A percentile compares a stretch with the other conserved stretches of the same genome.
Evolutionary conservation across 2,329 filamentous ascomycete genomes (phyloP).

Genomic region (Pseudogymnoascus sp.): DNA sequence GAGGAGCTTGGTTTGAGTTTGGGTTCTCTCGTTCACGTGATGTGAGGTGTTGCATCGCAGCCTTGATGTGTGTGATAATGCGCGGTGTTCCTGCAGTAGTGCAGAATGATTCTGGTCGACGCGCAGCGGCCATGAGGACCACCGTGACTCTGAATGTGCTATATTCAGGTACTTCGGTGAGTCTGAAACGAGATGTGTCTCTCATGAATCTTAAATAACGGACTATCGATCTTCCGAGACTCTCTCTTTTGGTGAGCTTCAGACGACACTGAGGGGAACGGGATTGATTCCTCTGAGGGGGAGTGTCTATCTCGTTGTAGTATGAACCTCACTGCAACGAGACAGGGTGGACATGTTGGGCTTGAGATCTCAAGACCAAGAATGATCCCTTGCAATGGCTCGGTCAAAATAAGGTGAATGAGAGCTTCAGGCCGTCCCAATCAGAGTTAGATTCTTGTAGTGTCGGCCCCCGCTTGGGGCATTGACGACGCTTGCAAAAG

Average conservation of each 20-base stretch:
- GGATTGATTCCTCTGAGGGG: not conserved
- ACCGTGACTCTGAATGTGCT: not conserved
- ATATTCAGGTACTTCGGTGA: constrained; percentile 1
- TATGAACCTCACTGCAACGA: not conserved
- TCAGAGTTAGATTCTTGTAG: not conserved
- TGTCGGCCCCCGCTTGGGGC: not conserved
- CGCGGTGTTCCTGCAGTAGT: not conserved
- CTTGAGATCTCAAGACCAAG: too few species aligned
- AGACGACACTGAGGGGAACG: not conserved
- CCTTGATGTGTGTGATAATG: not conserved
- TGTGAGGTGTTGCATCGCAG: not conserved
- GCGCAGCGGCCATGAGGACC: not conserved
- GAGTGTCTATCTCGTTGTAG: not conserved
- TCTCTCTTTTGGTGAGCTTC: not conserved
- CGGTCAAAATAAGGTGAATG: too few species aligned
- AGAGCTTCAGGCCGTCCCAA: too few species aligned
- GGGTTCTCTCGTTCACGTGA: not conserved
- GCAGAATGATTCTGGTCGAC: not conserved
- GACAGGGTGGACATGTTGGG: not conserved
- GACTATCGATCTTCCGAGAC: not conserved
- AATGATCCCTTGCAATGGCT: too few species aligned
- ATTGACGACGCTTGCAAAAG: not conserved
- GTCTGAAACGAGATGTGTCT: not conserved
- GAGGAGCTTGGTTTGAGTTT: not conserved
- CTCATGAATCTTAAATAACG: not conserved